A percentile compares a stretch with the other conserved stretches of the same genome.
These are phyloP conservation scores for Corchorus capsularis DNA, from an alignment of 345 rosid species.

Conservation along the genomic window DNA sequence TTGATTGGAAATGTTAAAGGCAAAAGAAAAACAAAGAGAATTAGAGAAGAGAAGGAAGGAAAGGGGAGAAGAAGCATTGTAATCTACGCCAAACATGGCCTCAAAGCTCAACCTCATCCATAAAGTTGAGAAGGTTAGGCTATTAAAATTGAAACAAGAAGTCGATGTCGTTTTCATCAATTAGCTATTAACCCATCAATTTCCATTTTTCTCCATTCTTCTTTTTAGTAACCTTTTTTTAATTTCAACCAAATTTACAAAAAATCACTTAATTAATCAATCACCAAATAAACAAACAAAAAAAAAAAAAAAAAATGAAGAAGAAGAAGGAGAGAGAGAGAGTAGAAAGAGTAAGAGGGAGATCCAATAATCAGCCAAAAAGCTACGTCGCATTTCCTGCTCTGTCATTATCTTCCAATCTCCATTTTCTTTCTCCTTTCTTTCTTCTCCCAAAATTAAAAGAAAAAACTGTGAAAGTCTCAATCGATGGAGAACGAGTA, in stretches of 20 bases:
- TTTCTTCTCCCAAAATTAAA: not conserved
- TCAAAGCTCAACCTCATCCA: constrained; percentile 14
- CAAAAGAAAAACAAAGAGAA: not conserved
- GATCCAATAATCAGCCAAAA: constrained; percentile 26
- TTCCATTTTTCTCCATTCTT: not conserved
- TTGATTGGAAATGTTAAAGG: not conserved
- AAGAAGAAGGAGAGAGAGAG: not conserved
- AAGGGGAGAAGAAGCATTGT: not conserved
- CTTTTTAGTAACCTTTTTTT: not conserved
- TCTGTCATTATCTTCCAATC: constrained; percentile 34
- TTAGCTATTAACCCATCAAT: not conserved
- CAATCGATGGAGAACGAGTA: constrained; percentile 27
- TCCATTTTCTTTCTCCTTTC: not conserved
- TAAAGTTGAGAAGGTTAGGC: not conserved
- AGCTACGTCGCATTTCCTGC: constrained; percentile 30
- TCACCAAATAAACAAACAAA: not conserved
- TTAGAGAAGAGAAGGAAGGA: too few relatives aligned
- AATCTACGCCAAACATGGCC: constrained; percentile 21
- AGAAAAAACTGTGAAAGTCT: constrained; percentile 21
- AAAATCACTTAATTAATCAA: not conserved
- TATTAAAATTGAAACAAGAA: not conserved
- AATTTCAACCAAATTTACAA: not conserved
- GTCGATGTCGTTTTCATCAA: constrained; percentile 17
- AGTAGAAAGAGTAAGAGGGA: not conserved
- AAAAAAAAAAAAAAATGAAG: not conserved